phyloP scores from a whole-genome alignment of 2,329 filamentous ascomycete genomes.

The Xylaria arbuscula region DNA sequence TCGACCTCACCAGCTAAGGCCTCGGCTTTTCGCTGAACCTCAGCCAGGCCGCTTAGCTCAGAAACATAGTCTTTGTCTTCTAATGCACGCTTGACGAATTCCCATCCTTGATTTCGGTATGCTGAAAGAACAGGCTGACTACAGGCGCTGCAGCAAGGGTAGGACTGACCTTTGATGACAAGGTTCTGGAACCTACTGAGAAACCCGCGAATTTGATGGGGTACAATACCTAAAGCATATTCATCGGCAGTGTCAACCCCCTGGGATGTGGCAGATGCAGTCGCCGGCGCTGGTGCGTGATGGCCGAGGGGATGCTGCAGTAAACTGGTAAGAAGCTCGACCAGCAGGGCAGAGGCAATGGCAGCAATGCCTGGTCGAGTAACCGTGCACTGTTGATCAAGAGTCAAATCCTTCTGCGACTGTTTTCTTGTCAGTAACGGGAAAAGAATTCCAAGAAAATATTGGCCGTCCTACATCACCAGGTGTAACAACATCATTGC shows the following conservation, averaged over 20 bases:
- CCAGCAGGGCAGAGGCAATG: constrained; percentile 89
- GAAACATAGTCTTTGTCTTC: constrained; percentile 82
- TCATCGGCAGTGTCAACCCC: constrained; percentile 64
- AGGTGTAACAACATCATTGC: constrained; percentile 95
- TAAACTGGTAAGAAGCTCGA: constrained; percentile 88
- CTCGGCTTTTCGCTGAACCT: constrained; percentile 50
- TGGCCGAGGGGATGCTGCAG: constrained; percentile 85
- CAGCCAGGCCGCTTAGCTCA: constrained; percentile 65
- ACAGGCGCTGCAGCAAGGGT: constrained; percentile 85
- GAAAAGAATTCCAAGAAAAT: background rate
- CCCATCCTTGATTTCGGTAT: constrained; percentile 77
- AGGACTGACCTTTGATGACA: constrained; percentile 77
- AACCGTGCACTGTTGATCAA: constrained; percentile 98
- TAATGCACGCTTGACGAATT: constrained; percentile 79
- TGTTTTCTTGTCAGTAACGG: constrained; percentile 54
- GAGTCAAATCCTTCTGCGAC: constrained; percentile 93
- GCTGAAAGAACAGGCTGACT: constrained; percentile 75
- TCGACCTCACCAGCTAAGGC: constrained; percentile 48
- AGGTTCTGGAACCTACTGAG: constrained; percentile 79
- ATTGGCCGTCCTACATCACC: constrained; percentile 77
- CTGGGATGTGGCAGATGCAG: constrained; percentile 51
- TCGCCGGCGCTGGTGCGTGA: constrained; percentile 67
- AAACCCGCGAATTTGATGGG: constrained; percentile 84
- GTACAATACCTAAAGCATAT: constrained; percentile 75
- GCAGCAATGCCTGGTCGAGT: constrained; percentile 92